Base-by-base conservation (phyloP, 1,284 basidiomycete genomes). In the Coniferiporia weirii region DNA sequence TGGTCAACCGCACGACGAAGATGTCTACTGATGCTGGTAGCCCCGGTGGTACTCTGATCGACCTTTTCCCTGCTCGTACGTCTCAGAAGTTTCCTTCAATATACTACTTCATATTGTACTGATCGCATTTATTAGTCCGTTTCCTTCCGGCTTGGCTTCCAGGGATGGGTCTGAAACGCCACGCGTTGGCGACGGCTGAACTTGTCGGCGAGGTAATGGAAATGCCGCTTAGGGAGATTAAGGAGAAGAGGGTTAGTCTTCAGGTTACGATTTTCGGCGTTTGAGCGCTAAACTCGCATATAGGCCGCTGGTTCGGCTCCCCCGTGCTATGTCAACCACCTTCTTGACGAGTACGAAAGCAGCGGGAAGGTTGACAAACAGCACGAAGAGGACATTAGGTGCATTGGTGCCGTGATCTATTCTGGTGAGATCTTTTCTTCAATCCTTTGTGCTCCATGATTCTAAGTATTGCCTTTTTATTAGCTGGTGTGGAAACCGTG, bases 401-500 rank as follows among this genome's bases (percentile, higher is more conserved):
- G 35, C 47, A 48, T 59, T 36, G 54, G 53, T 15, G 61, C 53
- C 36, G 54, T 59, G 12, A 59, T 59, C 35, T 62, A 59, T 36
- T 51, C 57, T n/a, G 61, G 61, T 62, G 38, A 15, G 61, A 9
- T 47, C 17, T 27, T 13, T 53, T 8, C 12, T 32, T n/a, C 27
- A 5, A 46, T 9, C 22, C 12, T 34, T 34, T 34, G 34, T 40
- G 8, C 12, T 19, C 8, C 35, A 9, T 19, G 15, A 22, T 27
- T 52, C 19, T 45, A 22, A 35, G 5, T 35, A 35, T n/a, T 15
- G 34, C 35, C 44, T 52, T 34, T 27, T 20, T 46, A 8, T 5
- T 52, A 62, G 61, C 61, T 36, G 61, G 57, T 27, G 57, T 62
- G 17, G 61, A 62, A 38, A 62, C 61, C 32, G 60, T 61, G 43